These are phyloP conservation scores for Candida xiaguanensis DNA, from an alignment of 805 yeast species.

Conservation along the genomic window DNA sequence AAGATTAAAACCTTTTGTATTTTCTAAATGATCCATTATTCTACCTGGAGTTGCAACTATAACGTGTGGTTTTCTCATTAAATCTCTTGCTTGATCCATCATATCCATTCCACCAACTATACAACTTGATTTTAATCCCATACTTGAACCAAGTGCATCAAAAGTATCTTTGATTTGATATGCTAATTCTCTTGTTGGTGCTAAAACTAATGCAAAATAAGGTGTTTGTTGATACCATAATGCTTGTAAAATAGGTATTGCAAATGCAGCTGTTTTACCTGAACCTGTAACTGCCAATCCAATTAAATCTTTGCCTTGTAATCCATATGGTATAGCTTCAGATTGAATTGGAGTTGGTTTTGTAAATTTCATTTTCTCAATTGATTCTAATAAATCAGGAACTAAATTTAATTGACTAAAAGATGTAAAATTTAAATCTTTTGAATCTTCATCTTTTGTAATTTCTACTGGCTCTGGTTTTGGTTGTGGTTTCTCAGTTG, in stretches of 20 bases:
- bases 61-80: constrained; percentile 91
- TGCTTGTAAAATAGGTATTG: constrained; percentile 88
- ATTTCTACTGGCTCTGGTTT: constrained; percentile 9
- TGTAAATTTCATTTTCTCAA: constrained; percentile 66
- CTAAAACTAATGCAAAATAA: constrained; percentile 81
- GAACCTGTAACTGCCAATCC: constrained; percentile 98
- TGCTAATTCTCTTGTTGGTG: constrained; percentile 84
- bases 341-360: constrained; percentile 94
- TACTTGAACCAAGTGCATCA: constrained; percentile 84
- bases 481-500: constrained; percentile 8
- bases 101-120: constrained; percentile 98
- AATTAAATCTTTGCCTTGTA: constrained; percentile 87
- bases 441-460: constrained; percentile 16
- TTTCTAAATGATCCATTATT: constrained; percentile 87
- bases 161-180: constrained; percentile 91
- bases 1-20: constrained; percentile 84
- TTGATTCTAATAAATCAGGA: constrained; percentile 77
- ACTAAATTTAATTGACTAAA: constrained; percentile 62
- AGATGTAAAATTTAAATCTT: constrained; percentile 24
- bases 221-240: constrained; percentile 88
- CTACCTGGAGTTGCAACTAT: constrained; percentile 96
- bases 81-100: constrained; percentile 95
- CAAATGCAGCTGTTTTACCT: constrained; percentile 98
- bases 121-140: constrained; percentile 89
- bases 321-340: constrained; percentile 85